Evolutionary conservation across 169 alveolate species (phyloP).

Genomic region (Plasmodium billcollinsi): DNA sequence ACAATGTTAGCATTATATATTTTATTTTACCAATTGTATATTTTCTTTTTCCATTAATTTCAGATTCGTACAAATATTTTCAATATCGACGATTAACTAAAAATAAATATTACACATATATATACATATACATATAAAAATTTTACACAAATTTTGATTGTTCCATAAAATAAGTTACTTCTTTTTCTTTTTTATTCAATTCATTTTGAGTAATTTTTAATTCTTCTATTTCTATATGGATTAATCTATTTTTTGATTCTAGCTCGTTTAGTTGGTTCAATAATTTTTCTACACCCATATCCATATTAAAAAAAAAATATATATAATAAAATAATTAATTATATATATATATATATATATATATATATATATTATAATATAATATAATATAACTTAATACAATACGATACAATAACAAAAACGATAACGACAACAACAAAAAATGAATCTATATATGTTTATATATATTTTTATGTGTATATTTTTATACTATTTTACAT

Average conservation of each 20-base stretch:
- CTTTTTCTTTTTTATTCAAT: conserved; percentile 73
- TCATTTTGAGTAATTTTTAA: conserved; percentile 73
- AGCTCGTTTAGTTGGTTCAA: conserved; percentile 53
- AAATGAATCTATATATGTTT: too few species aligned
- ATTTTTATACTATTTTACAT: too few species aligned
- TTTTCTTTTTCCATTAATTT: conserved; percentile 75
- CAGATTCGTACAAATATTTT: conserved; percentile 50
- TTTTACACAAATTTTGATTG: too few species aligned
- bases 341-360: background rate
- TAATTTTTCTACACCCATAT: conserved; percentile 56
- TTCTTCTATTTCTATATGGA: conserved; percentile 62
- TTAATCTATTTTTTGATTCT: conserved; percentile 72
- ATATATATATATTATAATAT: background rate
- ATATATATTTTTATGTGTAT: too few species aligned
- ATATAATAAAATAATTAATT: background rate
- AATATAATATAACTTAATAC: background rate
- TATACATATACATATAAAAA: too few species aligned
- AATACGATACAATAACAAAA: too few species aligned
- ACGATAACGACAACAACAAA: too few species aligned
- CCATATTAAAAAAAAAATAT: conserved; percentile 25
- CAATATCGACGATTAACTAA: conserved; percentile 65
- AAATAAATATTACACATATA: background rate
- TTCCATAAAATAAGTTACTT: conserved; percentile 15
- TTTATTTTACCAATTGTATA: conserved; percentile 56
- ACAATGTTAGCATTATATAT: background rate